Evolutionary conservation across 2,329 filamentous ascomycete genomes (phyloP).

Genomic region (Botrytis porri): DNA sequence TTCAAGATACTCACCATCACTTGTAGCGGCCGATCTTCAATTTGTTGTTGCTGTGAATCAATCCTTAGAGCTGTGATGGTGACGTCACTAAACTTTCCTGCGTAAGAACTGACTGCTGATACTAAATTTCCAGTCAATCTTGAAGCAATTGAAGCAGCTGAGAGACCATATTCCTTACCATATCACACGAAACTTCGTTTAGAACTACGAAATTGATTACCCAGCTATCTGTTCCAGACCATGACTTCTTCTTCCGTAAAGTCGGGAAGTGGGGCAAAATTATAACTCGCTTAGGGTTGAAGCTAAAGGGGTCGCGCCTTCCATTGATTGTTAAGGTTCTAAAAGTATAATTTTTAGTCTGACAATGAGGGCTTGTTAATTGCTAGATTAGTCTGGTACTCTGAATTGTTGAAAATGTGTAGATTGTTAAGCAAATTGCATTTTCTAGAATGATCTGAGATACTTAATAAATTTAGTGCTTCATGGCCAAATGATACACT

Average conservation of each 20-base stretch:
- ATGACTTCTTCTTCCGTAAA: background rate
- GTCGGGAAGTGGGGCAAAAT: background rate
- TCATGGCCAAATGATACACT: background rate
- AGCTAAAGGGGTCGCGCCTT: background rate
- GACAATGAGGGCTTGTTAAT: background rate
- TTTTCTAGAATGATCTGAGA: background rate
- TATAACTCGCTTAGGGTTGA: background rate
- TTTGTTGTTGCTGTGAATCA: background rate
- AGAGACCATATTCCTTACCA: background rate
- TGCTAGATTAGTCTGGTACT: background rate
- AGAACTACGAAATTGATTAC: background rate
- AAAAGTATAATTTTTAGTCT: background rate
- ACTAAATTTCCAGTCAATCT: background rate
- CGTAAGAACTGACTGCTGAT: background rate
- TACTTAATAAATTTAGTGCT: background rate
- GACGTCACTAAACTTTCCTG: background rate
- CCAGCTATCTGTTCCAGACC: background rate
- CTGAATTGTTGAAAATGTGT: no score
- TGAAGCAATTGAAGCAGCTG: background rate
- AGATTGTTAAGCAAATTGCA: background rate
- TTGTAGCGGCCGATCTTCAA: background rate
- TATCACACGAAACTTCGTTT: accelerated
- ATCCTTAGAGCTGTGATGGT: background rate
- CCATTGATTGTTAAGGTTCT: background rate
- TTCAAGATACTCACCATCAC: accelerated